Conservation (phyloP, 1,284 basidiomycete species). For the Cutaneotrichosporon sp. region DNA sequence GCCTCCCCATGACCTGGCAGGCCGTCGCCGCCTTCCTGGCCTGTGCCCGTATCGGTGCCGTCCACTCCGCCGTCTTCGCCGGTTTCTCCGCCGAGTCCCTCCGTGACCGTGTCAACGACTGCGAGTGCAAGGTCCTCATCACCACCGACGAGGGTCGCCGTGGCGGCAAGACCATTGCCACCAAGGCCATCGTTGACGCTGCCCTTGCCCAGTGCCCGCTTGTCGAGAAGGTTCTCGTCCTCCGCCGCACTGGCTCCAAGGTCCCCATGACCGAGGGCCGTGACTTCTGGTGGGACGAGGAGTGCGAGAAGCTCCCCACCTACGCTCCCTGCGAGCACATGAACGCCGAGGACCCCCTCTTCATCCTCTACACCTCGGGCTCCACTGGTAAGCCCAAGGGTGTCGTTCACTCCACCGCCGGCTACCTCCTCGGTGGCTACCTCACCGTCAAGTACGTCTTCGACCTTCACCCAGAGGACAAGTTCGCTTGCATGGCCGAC, state of each 20-base stretch:
- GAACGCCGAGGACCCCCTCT: conserved; percentile 88
- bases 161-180: conserved; percentile 92
- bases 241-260: conserved; percentile 78
- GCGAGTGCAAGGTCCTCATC: conserved; percentile 82
- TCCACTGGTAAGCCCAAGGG: conserved; percentile 54
- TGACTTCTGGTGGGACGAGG: conserved; percentile 97
- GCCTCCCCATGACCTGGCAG: conserved; percentile 61
- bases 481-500: conserved; percentile 97
- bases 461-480: conserved; percentile 86
- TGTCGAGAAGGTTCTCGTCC: conserved; percentile 87
- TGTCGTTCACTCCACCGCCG: conserved; percentile 44
- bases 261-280: conserved; percentile 79
- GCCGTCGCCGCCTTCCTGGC: conserved; percentile 93
- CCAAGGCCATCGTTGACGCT: conserved; percentile 86
- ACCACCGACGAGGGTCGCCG: conserved; percentile 93
- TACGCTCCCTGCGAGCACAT: conserved; percentile 87
- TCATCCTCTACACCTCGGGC: conserved; percentile 60
- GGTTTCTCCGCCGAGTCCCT: conserved; percentile 97
- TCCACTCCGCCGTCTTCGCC: conserved; percentile 98
- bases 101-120: conserved; percentile 87
- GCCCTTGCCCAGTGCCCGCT: conserved; percentile 78
- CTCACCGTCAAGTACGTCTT: conserved; percentile 95
- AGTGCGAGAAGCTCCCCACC: conserved; percentile 71
- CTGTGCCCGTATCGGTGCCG: conserved; percentile 92
- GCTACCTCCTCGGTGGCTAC: conserved; percentile 65